A percentile compares a stretch with the other conserved stretches of the same genome.
These are phyloP conservation scores for Colletotrichum higginsianum DNA, from an alignment of 2,329 filamentous ascomycete species.

Conservation along the genomic window DNA sequence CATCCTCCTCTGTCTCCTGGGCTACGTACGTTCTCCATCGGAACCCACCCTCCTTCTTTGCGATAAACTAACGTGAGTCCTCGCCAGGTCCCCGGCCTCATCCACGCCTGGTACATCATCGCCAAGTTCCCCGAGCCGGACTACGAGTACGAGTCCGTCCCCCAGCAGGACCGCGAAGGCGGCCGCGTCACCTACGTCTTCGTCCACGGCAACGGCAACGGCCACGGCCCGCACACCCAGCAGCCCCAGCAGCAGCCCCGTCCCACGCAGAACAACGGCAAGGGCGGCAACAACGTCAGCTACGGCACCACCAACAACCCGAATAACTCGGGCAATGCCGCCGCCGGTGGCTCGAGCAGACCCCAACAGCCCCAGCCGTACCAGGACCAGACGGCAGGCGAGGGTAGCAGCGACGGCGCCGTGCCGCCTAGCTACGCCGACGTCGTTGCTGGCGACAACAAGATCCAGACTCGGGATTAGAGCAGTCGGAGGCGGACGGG, in stretches of 20 bases:
- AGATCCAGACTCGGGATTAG: conserved; percentile 81
- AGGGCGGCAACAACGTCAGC: conserved; percentile 52
- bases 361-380: conserved; percentile 48
- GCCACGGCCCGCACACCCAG: conserved; percentile 48
- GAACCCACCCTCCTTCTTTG: conserved; percentile 46
- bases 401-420: conserved; percentile 61
- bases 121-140: conserved; percentile 85
- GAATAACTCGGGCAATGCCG: conserved; percentile 45
- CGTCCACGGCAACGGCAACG: conserved; percentile 66
- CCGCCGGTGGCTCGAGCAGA: conserved; percentile 44
- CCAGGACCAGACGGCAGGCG: conserved; percentile 55
- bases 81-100: conserved; percentile 81
- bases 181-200: conserved; percentile 84
- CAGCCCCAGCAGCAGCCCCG: conserved; percentile 51
- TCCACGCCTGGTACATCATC: conserved; percentile 99
- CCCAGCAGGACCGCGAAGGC: conserved; percentile 67
- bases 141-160: conserved; percentile 77
- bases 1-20: conserved; percentile 87
- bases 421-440: conserved; percentile 91
- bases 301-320: conserved; percentile 60
- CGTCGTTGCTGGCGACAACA: conserved; percentile 87
- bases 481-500: background rate
- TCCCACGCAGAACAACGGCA: conserved; percentile 50
- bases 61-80: conserved; percentile 36
- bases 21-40: conserved; percentile 64